phyloP scores from a whole-genome alignment of 2,329 filamentous ascomycete genomes.

The Cadophora sp. region DNA sequence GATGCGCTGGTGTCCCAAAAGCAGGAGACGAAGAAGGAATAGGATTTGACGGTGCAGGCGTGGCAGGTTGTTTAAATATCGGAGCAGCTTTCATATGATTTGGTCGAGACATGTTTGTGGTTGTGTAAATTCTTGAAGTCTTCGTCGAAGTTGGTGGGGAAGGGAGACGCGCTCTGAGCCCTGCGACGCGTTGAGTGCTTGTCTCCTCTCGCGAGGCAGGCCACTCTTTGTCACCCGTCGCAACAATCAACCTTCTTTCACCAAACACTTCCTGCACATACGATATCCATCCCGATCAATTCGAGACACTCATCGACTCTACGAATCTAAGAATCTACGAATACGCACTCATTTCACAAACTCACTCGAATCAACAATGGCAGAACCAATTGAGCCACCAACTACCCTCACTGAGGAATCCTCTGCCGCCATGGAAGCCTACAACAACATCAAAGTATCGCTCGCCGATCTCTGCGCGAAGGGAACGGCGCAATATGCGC shows the following conservation, averaged over 20 bases:
- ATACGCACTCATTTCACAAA: neutral
- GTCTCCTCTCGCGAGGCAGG: constrained; percentile 10
- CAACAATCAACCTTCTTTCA: constrained; percentile 14
- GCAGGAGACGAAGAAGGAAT: constrained; percentile 90
- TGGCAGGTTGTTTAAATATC: constrained; percentile 41
- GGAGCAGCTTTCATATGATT: constrained; percentile 37
- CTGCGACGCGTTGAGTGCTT: constrained; percentile 16
- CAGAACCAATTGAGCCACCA: constrained; percentile 41
- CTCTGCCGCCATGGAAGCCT: constrained; percentile 38
- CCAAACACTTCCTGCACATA: neutral
- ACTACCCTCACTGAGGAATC: constrained; percentile 34
- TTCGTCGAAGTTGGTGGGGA: constrained; percentile 12
- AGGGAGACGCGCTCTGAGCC: constrained; percentile 29
- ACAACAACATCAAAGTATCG: constrained; percentile 59
- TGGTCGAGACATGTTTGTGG: constrained; percentile 39
- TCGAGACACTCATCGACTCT: neutral
- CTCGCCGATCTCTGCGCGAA: constrained; percentile 79
- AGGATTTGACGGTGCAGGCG: constrained; percentile 53
- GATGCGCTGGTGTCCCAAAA: constrained; percentile 86
- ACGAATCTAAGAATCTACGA: constrained; percentile 1
- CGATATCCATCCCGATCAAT: constrained; percentile 3
- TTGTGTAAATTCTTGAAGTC: neutral
- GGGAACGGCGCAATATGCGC: constrained; percentile 83
- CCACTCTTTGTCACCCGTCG: constrained; percentile 20
- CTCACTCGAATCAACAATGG: constrained; percentile 33